These are phyloP conservation scores for Cyclostephanos invisitatus DNA, from an alignment of 108 stramenopile species.

Conservation along the genomic window DNA sequence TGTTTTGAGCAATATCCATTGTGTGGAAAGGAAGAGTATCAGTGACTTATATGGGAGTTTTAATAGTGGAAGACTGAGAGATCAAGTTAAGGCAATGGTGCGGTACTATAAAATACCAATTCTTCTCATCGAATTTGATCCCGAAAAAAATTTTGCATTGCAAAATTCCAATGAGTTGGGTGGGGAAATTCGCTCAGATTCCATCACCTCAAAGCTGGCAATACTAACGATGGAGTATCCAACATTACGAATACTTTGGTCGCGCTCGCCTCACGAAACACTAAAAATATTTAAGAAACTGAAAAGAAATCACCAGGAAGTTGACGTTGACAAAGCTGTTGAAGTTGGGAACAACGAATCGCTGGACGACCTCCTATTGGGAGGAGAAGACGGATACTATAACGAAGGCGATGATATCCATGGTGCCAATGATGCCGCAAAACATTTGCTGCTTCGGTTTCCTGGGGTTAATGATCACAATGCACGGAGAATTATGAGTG, in stretches of 20 bases:
- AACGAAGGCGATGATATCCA: conserved; percentile 67
- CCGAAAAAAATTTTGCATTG: conserved; percentile 87
- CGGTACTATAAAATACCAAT: conserved; percentile 89
- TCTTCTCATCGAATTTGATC: conserved; percentile 94
- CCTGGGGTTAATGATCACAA: conserved; percentile 89
- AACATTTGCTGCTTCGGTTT: conserved; percentile 86
- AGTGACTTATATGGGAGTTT: conserved; percentile 95
- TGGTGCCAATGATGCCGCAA: conserved; percentile 81
- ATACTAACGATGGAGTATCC: conserved; percentile 91
- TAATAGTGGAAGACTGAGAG: conserved; percentile 90
- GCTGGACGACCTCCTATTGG: conserved; percentile 63
- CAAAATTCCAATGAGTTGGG: conserved; percentile 81
- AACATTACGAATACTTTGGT: conserved; percentile 91
- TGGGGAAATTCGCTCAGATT: conserved; percentile 80
- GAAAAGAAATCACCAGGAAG: conserved; percentile 84
- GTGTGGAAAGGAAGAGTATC: conserved; percentile 95
- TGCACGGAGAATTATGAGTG: conserved; percentile 83
- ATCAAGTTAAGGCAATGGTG: conserved; percentile 92
- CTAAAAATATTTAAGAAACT: conserved; percentile 87
- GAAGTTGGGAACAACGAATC: conserved; percentile 82
- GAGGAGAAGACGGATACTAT: conserved; percentile 37
- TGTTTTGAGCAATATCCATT: conserved; percentile 94
- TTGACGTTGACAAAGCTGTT: conserved; percentile 82
- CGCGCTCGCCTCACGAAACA: conserved; percentile 91
- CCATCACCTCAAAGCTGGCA: conserved; percentile 86